Evolutionary conservation across 1,139 yeast genomes (phyloP), one percentile per base, ranked within the genome.

Genomic region (Tardiomyces depauwii): DNA sequence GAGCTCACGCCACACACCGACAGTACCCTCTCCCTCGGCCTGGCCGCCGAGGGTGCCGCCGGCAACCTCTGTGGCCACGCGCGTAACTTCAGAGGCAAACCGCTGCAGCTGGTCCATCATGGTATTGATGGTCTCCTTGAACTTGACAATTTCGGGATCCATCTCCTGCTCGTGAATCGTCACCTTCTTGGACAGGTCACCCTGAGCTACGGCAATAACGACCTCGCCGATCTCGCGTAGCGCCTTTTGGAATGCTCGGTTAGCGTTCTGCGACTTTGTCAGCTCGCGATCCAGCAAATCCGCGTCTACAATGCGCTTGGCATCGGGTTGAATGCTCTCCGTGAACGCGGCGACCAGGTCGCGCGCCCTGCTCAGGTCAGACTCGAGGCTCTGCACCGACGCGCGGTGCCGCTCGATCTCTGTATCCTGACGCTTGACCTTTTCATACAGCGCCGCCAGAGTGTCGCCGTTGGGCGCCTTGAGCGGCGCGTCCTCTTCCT

Each of bases 1-100:
- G 47, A 85, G 73, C 27, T 84, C 79, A 56, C 89, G 74, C 95
- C 95, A 85, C 47, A 83, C 83, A 16, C 95, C 95, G 3, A 82
- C 87, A 0, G 89, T 80, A 9, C 88, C 89, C 50, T 80, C 84
- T 50, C 81, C 82, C 56, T 81, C 83, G 33, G 91, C 94, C 61
- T 83, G 93, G 33, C 95, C 95, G 54, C 95, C 95, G 44, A 85
- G 71, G 51, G 85, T 85, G 51, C 95, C 95, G 57, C 84, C 85
- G 36, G 95, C 91, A 28, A 85, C 95, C 57, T 85, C 93, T 11
- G 89, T 83, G 41, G 95, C 94, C 18, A 85, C 87, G 51, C 85
- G 78, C 30, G 91, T 82, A 38, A 84, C 93, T 63, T 84, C 94
- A 50, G 76, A 75, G 21, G 93, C 89, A 63, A 85, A 85, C 12